Base-by-base conservation (phyloP, 2,329 filamentous ascomycete species). In the Aspergillus viridinutans region DNA sequence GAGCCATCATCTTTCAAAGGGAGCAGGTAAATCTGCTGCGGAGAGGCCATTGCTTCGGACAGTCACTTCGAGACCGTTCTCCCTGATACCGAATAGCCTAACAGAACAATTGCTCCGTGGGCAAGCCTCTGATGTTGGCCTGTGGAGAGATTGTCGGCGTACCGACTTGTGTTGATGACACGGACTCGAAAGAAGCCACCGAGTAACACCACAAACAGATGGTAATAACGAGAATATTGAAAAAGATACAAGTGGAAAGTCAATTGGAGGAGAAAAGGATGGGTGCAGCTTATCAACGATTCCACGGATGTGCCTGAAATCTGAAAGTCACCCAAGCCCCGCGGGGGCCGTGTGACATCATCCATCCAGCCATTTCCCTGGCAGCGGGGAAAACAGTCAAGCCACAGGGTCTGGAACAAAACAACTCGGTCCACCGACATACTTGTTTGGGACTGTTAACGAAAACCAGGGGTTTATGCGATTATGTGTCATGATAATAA, bases 1-100 rank as follows among this genome's bases (percentile, higher is more conserved):
- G 91, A 92, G 67, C 95, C 94, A 76, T 93, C 85, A 76, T 99
- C 93, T 72, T 91, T 94, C 75, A 99, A 84, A 63, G 90, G 90
- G 61, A 99, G 83, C 69, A 96, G 80, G 78, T 97, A 96, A 62
- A 97, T 86, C 75, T 90, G 70, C 75, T 90, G 53, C 10, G 53
- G 51, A 56, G 54, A 52, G 35, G 57, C 40, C 61, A 63, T 63
- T 21, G 50, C 50, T 29, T 25, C 14, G 32, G 23, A 10, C 35
- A 29, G 23, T 47, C 9, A 47, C 23, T 47, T 14, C 9, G 43
- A 23, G 21, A 25, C 9, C 20, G 14, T 14, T 17, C 17, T 35
- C 3, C 5, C 14, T 35, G 32, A 35, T 17, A 4, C 32, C 32
- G 32, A 35, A 35, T 35, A 35, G 1, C 32, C 32, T 17, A 38